Percentiles rank a stretch among this genome's conserved stretches.
phyloP scores from a whole-genome alignment of 2,329 filamentous ascomycete species.

The Trichocomaceae sp. region DNA sequence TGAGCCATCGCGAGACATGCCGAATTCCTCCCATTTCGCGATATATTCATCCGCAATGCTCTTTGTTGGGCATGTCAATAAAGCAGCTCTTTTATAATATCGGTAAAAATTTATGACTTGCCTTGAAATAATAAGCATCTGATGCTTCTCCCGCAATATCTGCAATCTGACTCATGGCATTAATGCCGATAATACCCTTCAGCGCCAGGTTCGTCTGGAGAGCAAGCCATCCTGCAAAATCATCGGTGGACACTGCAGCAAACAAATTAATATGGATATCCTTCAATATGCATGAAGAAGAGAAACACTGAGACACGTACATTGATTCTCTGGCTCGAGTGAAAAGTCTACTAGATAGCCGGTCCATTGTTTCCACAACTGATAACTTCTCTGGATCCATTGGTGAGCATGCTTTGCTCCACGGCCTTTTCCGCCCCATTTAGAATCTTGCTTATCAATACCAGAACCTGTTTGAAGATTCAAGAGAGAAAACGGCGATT shows the following conservation, averaged over 20 bases:
- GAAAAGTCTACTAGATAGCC: conserved; percentile 69
- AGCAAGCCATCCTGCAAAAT: conserved; percentile 71
- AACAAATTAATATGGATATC: not conserved
- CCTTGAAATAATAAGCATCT: conserved; percentile 37
- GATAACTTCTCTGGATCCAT: conserved; percentile 64
- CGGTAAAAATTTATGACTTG: not conserved
- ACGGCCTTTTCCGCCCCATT: conserved; percentile 51
- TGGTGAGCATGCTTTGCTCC: conserved; percentile 53
- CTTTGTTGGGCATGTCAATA: conserved; percentile 1
- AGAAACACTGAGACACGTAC: conserved; percentile 29
- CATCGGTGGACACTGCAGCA: conserved; percentile 63
- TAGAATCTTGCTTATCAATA: conserved; percentile 54
- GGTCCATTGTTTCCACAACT: conserved; percentile 70
- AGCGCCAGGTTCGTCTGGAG: conserved; percentile 77
- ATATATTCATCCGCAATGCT: conserved; percentile 61
- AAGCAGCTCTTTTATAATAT: not conserved
- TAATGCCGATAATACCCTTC: conserved; percentile 77
- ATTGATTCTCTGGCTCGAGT: conserved; percentile 66
- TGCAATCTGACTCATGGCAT: conserved; percentile 68
- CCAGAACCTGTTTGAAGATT: conserved; percentile 45
- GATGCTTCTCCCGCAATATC: conserved; percentile 52
- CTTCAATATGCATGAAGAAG: not conserved
- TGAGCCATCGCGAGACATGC: conserved; percentile 60
- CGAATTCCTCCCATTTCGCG: conserved; percentile 63
- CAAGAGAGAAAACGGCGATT: conserved; percentile 43